Evolutionary conservation across 1,139 yeast genomes (phyloP), one percentile per base, ranked within the genome.

Genomic region (Pichia terricola): DNA sequence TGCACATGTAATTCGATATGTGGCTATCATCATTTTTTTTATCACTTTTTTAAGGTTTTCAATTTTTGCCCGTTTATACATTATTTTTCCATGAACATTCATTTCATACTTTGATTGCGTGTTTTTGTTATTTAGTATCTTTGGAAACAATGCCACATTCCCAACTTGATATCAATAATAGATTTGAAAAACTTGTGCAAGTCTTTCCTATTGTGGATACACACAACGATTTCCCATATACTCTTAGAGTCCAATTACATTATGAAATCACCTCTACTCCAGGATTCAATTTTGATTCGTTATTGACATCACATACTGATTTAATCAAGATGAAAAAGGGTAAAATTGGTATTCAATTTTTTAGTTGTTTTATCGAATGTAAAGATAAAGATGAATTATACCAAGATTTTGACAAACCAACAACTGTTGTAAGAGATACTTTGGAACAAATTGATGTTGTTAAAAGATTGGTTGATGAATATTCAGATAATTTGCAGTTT

Each of bases 381-480:
- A 67, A 67, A 47, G 65, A 65, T 41, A 60, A 58, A 3, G 68
- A 68, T 47, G 58, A 58, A 37, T 53, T 64, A 8, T 70, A 66
- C 45, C 64, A 64, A 40, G 70, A 71, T 47, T 71, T 70, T 57
- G 65, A 70, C 51, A 58, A 57, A 46, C 60, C 66, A 32, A 67
- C 63, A 43, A 61, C 62, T 40, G 69, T 67, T 1, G 76, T 73
- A 3, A 58, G 78, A 46, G 78, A 73, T 51, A 73, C 78, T 1
- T 46, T 74, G 51, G 79, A 74, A 47, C 77, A 72, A 52, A 71
- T 74, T 39, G 79, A 74, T 53, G 72, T 73, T 6, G 67, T 70
- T 5, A 67, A 67, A 50, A 57, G 79, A 44, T 53, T 73, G 28
- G 68, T 69, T 5, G 59, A 58, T 4, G 65, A 65, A 43, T 70